phyloP scores from a whole-genome alignment of 768 basidiomycete species.

The Collybiopsis luxurians region DNA sequence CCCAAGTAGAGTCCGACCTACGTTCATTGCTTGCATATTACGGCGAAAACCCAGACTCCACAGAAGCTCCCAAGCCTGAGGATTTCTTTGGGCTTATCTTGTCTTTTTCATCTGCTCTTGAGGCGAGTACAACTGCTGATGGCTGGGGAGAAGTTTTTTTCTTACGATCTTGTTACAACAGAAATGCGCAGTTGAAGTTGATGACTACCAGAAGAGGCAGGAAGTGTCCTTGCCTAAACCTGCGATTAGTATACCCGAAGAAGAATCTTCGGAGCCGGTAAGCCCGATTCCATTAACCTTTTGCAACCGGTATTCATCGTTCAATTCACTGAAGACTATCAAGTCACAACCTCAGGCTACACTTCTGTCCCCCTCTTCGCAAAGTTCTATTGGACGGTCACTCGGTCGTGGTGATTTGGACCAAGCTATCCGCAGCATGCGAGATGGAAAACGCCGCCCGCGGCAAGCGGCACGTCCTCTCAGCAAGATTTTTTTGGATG shows the following conservation, averaged over 20 bases:
- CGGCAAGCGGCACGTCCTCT: slow-evolving; percentile 48
- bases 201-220: slow-evolving; percentile 43
- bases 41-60: slow-evolving; percentile 67
- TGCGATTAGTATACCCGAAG: slow-evolving; percentile 18
- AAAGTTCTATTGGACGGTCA: slow-evolving; percentile 46
- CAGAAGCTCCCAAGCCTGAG: slow-evolving; percentile 71
- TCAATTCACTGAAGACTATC: slow-evolving; percentile 34
- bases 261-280: slow-evolving; percentile 22
- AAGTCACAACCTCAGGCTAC: slow-evolving; percentile 29
- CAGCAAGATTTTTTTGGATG: slow-evolving; percentile 83
- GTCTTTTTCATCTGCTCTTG: slow-evolving; percentile 72
- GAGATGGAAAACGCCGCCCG: slow-evolving; percentile 56
- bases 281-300: slow-evolving; percentile 1
- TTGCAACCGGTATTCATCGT: background rate
- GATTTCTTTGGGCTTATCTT: slow-evolving; percentile 76
- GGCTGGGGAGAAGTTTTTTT: background rate
- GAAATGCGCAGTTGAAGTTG: slow-evolving; percentile 73
- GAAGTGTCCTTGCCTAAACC: slow-evolving; percentile 22
- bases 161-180: slow-evolving; percentile 22
- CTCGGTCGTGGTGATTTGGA: slow-evolving; percentile 80
- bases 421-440: slow-evolving; percentile 79
- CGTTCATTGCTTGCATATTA: slow-evolving; percentile 64
- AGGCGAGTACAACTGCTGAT: slow-evolving; percentile 37
- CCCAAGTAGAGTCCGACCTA: slow-evolving; percentile 58
- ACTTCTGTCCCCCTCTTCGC: slow-evolving; percentile 24